Base-by-base conservation (phyloP, 2,329 filamentous ascomycete genomes). In the Amesomyces nigricolor region DNA sequence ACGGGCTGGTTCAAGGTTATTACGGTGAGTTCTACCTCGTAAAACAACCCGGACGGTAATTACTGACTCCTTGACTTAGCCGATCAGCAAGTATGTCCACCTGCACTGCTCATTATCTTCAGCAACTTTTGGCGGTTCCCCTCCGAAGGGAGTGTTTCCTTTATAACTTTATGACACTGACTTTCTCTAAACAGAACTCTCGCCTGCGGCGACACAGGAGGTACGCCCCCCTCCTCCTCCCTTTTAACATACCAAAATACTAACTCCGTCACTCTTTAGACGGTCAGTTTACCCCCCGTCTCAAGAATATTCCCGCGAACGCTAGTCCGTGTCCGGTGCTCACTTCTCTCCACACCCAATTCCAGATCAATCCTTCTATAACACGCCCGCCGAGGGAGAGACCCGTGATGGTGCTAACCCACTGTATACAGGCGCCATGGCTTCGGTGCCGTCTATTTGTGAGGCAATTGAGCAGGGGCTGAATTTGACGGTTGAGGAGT, bases 161-260 rank as follows among this genome's bases (percentile, higher is more conserved):
- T 9, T 5, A 9, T 11, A 37, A 8, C 3, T 14, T 4, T 11
- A 5, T 2, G 13, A 32, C 5, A 32, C 5, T 39, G 5, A 48
- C 17, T 49, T 17, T 29, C 29, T 37, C 6, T 30, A 38, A 56
- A 58, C 56, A 96, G 95, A 74, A 76, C 77, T 11, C 73, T 96
- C 53, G 91, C 91, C 0, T 96, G 91, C 71, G 90, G 90, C 13
- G 91, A 96, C 35, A 63, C 61, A 8, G 63, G 63, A 57, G 62
- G 60, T 63, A 58, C 19, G 56, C 45, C 14, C 14, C 17, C 16
- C 17, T 17, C 26, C 32, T 6, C 6, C 5, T 11, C 26, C 11
- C 32, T 26, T 29, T 1, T 38, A 26, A 13, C n/a, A 26, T 17
- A 8, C 42, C 16, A n/a, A 46, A 16, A 22, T n/a, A 38, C 51